Evolutionary conservation across 2,329 filamentous ascomycete species (phyloP), one percentile per base, ranked within the genome.

Genomic region (Beauveria australis): DNA sequence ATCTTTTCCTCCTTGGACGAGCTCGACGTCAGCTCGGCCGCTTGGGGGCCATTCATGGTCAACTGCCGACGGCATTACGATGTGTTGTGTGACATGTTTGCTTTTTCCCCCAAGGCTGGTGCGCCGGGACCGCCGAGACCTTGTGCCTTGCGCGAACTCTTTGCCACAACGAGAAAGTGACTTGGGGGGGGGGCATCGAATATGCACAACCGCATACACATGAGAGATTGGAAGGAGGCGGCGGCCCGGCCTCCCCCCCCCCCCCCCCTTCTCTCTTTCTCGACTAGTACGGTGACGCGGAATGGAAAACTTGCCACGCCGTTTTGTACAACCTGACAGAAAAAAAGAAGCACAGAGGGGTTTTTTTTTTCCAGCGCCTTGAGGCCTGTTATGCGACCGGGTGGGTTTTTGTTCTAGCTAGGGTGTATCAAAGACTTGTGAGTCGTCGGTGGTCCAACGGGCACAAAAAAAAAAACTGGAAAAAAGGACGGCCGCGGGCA

Each of bases 331-430:
- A 33, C 10, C 30, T 33, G 30, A 33, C 30, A 33, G 30, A 33
- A 33, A 33, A 10, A 33, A 33, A 33, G 30, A 33, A 33, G 30
- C 30, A 33, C 30, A 12, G 30, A 5, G 10, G 3, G 10, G 3
- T 3, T 33, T 33, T 33, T 30, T 30, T 33, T 33, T 33, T 33
- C 1, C 30, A 33, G 30, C 48, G 48, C 57, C 57, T 59, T 47
- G 57, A 22, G 57, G 48, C 57, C 57, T 12, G 48, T 59, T 59
- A 59, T 59, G 57, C 57, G 57, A 28, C 57, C 57, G 14, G 12
- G 57, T 59, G 57, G 57, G 28, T 33, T 33, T 33, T 5, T 14
- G 30, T 14, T 33, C 5, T 14, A 33, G 30, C 30, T 14, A 30
- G 30, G 30, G 30, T 10, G 3, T 30, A 12, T 12, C 30, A 30